Evolutionary conservation across 805 yeast species (phyloP), one percentile per base, ranked within the genome.

Genomic region (Wickerhamomyces subpelliculosus): DNA sequence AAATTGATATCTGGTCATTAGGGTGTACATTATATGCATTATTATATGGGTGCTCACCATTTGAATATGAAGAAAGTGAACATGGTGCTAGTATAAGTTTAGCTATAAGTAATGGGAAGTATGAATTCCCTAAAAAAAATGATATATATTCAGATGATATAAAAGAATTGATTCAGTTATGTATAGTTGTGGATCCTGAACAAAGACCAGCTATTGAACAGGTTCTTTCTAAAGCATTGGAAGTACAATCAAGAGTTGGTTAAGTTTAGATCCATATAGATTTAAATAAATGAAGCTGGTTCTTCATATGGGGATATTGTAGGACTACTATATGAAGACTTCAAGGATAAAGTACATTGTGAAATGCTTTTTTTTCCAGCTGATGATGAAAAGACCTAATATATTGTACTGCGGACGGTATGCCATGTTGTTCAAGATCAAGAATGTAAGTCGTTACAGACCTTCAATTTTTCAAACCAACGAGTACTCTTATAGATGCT

Each of bases 1-100:
- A 74, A 42, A 79, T 84, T 4, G 97, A 89, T 58, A 75, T 90
- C 20, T 89, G 97, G 97, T 82, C 95, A 4, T 59, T 89, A 22
- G 97, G 97, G 0, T 87, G 96, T 53, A 67, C 87, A 1, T 56
- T 87, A 14, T 89, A 84, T 58, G 76, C 88, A 1, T 61, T 85
- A 46, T 68, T 90, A 58, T 89, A 84, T 61, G 82, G 83, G 0
- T 69, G 70, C 23, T 84, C 95, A 4, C 97, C 97, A 1, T 89
- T 89, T 57, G 96, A 88, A 55, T 70, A 85, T 54, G 80, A 84
- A 55, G 93, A 86, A 51, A 70, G 75, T 32, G 79, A 81, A 29
- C 75, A 78, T 41, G 97, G 97, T 13, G 96, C 94, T 5, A 84
- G 81, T 46, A 66, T 88, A 47, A 77, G 70, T 36, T 66, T 87